Evolutionary conservation across 352 stramenopile genomes (phyloP).

Genomic region (Globisporangium ultimum): DNA sequence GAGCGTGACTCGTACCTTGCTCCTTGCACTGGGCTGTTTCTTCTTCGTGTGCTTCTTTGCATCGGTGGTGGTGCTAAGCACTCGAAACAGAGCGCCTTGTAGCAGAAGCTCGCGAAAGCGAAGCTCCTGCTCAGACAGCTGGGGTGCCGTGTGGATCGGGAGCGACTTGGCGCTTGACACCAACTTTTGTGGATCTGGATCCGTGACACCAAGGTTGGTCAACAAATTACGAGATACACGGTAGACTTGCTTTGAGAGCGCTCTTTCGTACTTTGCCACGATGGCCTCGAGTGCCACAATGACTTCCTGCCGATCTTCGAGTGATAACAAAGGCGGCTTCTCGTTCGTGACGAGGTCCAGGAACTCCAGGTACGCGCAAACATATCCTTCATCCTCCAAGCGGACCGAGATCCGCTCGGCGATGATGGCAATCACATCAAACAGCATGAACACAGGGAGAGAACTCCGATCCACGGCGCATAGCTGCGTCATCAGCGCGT

Average conservation of each 20-base stretch:
- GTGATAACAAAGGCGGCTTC: conserved; percentile 13
- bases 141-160: not conserved
- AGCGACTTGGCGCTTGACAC: not conserved
- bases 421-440: conserved; percentile 31
- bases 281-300: conserved; percentile 18
- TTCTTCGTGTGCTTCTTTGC: conserved; percentile 25
- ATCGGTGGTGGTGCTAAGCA: conserved; percentile 10
- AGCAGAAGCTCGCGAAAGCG: conserved; percentile 22
- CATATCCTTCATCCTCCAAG: conserved; percentile 25
- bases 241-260: conserved; percentile 15
- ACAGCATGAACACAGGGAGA: conserved; percentile 32
- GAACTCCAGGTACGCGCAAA: conserved; percentile 30
- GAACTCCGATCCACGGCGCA: conserved; percentile 22
- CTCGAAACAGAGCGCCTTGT: conserved; percentile 18
- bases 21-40: conserved; percentile 5
- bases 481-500: conserved; percentile 28
- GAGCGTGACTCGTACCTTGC: conserved; percentile 26
- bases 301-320: conserved; percentile 21
- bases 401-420: conserved; percentile 25
- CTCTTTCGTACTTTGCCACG: conserved; percentile 17
- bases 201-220: conserved; percentile 9
- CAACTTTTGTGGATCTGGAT: not conserved
- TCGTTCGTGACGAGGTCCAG: conserved; percentile 22
- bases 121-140: conserved; percentile 13
- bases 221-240: conserved; percentile 19